Conservation (phyloP, 1,284 basidiomycete genomes). For the Microbotryomycetes sp. region DNA sequence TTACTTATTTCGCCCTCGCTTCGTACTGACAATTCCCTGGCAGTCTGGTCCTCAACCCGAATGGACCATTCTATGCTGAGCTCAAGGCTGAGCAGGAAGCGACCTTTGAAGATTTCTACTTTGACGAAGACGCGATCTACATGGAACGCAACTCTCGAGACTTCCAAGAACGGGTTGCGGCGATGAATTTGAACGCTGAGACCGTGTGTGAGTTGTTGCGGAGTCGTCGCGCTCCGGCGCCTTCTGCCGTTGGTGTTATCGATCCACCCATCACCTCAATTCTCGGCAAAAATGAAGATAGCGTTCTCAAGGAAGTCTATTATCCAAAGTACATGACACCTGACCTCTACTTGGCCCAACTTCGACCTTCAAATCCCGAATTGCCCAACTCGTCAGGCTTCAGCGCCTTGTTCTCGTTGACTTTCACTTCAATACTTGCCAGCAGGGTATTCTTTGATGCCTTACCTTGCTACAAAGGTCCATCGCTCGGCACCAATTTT, state of each 20-base stretch:
- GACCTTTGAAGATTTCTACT: slow-evolving; percentile 80
- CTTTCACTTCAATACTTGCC: slow-evolving; percentile 64
- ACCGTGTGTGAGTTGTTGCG: slow-evolving; percentile 73
- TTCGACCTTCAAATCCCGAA: slow-evolving; percentile 41
- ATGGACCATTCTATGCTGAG: slow-evolving; percentile 56
- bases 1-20: not conserved
- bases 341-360: slow-evolving; percentile 65
- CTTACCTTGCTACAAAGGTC: slow-evolving; percentile 79
- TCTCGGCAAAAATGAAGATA: not conserved
- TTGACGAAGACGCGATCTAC: slow-evolving; percentile 86
- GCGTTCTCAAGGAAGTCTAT: slow-evolving; percentile 65
- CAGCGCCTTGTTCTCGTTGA: slow-evolving; percentile 87
- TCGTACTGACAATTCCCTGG: not conserved
- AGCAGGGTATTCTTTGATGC: slow-evolving; percentile 81
- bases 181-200: slow-evolving; percentile 78
- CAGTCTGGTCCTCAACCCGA: slow-evolving; percentile 81
- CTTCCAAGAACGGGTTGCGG: slow-evolving; percentile 67
- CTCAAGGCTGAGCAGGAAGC: slow-evolving; percentile 59
- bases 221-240: slow-evolving; percentile 42
- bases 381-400: slow-evolving; percentile 52
- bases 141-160: slow-evolving; percentile 97
- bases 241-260: slow-evolving; percentile 38
- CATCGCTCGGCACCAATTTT: slow-evolving; percentile 91
- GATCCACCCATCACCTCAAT: slow-evolving; percentile 16
- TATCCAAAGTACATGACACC: slow-evolving; percentile 81